Base-by-base conservation (phyloP, 1,284 basidiomycete species). In the Anthracocystis setariae region DNA sequence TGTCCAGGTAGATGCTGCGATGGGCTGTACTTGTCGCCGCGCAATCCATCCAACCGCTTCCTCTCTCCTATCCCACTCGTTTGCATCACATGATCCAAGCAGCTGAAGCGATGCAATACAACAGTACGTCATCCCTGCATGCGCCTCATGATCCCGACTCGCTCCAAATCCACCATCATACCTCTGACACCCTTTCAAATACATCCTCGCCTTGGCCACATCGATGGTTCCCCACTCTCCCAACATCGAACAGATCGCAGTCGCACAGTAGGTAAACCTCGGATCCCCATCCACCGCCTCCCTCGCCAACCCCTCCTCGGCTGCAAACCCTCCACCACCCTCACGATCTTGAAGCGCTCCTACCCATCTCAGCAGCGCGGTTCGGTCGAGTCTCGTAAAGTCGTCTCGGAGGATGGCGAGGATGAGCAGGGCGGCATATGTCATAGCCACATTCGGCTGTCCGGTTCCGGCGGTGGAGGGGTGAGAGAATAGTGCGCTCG, bases 71-170 rank as follows among this genome's bases (percentile, higher is more conserved):
- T 20, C n/a, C 65, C 65, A 57, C 10, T 20, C 8, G 25, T 17
- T 17, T 33, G 18, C 27, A 21, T 71, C 3, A 33, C 38, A n/a
- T 46, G 51, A 67, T 2, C 46, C 17, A 5, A 57, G 54, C 0
- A 96, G 86, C 29, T 87, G 82, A 3, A 95, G 86, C 0, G 90
- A 87, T 0, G 94, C 92, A 13, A 96, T 82, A 0, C 91, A 90
- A 74, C 92, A 96, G 83, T 97, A 98, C 0, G 94, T 95, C 35
- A 93, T 92, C 5, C 95, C 95, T 90, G 92, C 93, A 83, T 94
- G 90, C 3, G 93, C 90, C 84, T 98, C 95, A 39, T 90, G 88
- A 32, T 86, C 87, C 0, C 92, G 90, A 1, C 88, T 86, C 78
- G 94, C 92, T 0, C 91, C 92, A 77, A 92, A 98, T 0, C 92